phyloP scores from a whole-genome alignment of 2,329 filamentous ascomycete species.

The Botrytis squamosa region DNA sequence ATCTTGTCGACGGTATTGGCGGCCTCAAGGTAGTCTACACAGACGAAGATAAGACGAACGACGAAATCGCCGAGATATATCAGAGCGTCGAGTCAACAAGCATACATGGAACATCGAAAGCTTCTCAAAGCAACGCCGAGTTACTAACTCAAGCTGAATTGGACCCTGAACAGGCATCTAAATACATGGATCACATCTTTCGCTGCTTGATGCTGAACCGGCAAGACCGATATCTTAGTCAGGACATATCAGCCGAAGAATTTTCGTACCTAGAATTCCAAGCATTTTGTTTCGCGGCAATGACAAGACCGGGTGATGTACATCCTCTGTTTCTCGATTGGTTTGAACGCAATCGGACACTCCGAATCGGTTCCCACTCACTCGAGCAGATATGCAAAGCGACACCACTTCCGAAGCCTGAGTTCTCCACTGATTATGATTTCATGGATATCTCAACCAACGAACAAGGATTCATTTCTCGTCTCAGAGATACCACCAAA shows the following conservation, averaged over 20 bases:
- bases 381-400: slow-evolving; percentile 11
- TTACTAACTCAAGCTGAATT: neutral
- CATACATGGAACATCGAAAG: neutral
- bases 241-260: neutral
- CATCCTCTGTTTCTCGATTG: neutral
- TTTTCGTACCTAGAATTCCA: neutral
- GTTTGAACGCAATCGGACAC: neutral
- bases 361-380: neutral
- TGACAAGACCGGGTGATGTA: neutral
- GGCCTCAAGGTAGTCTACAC: slow-evolving; percentile 20
- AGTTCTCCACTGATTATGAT: neutral
- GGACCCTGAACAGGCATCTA: neutral
- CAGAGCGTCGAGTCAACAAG: slow-evolving; percentile 8
- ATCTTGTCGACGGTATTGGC: slow-evolving; percentile 25
- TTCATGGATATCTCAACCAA: neutral
- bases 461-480: neutral
- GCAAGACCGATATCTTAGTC: neutral
- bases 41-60: slow-evolving; percentile 7
- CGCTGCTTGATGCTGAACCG: slow-evolving; percentile 4
- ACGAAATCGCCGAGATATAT: neutral
- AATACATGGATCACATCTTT: slow-evolving; percentile 5
- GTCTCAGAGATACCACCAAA: neutral
- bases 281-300: neutral
- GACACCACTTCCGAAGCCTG: neutral
- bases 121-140: neutral